These are phyloP conservation scores for Sungouiozyma ichnusensis DNA, from an alignment of 805 yeast species.

Conservation along the genomic window DNA sequence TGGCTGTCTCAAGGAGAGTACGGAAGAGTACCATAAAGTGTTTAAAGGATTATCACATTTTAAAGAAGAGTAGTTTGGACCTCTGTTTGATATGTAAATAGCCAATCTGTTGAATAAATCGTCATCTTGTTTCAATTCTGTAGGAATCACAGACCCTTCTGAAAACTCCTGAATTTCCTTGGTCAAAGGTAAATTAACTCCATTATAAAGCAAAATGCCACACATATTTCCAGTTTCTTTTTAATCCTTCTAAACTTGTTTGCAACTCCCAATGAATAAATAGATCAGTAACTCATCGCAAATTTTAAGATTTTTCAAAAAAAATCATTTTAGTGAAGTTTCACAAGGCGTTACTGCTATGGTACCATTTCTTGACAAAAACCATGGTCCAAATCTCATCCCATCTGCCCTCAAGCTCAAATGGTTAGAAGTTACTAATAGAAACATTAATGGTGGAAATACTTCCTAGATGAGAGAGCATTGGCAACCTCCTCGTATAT, in stretches of 20 bases:
- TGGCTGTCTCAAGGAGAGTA: conserved; percentile 72
- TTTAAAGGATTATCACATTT: conserved; percentile 6
- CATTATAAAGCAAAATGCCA: conserved; percentile 40
- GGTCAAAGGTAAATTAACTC: not conserved
- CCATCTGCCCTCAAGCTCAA: too few relatives aligned
- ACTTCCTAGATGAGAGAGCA: too few relatives aligned
- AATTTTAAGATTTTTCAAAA: conserved; percentile 3
- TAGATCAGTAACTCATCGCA: not conserved
- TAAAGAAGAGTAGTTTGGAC: conserved; percentile 47
- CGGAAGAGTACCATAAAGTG: conserved; percentile 49
- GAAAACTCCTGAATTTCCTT: conserved; percentile 12
- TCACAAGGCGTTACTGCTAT: not conserved
- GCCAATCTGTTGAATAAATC: conserved; percentile 29
- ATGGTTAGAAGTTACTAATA: too few relatives aligned
- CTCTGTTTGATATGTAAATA: conserved; percentile 45
- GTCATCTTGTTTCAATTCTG: conserved; percentile 2
- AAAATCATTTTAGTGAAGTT: conserved; percentile 1
- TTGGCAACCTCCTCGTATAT: too few relatives aligned
- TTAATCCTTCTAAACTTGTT: not conserved
- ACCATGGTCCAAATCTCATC: too few relatives aligned
- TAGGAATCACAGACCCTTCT: conserved; percentile 4
- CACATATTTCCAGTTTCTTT: conserved; percentile 40
- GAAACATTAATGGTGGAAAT: too few relatives aligned
- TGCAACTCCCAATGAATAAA: not conserved
- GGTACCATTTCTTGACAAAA: too few relatives aligned